These are phyloP conservation scores for Cicer arietinum DNA, from an alignment of 306 rosid species.

Conservation along the genomic window DNA sequence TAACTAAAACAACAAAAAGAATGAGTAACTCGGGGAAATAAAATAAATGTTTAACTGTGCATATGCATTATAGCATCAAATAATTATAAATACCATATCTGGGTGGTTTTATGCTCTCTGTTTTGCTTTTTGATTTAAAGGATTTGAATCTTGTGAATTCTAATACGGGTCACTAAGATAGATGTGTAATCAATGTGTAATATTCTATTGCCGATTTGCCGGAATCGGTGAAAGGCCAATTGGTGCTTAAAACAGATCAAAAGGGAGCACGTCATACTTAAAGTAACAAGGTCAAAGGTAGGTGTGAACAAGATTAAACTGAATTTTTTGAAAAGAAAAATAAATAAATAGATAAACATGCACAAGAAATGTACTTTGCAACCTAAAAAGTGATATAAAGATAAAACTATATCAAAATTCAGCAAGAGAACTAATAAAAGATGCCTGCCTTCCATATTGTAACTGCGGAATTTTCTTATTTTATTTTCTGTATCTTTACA, in stretches of 20 bases:
- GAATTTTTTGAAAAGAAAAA: slow-evolving; percentile 9
- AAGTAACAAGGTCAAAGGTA: slow-evolving; percentile 26
- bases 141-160: slow-evolving; percentile 8
- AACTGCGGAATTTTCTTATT: too few relatives aligned
- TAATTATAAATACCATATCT: slow-evolving; percentile 11
- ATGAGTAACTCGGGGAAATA: slow-evolving; percentile 17
- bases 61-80: slow-evolving; percentile 1
- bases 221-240: background rate
- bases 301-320: slow-evolving; percentile 4
- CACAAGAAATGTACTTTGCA: slow-evolving; percentile 18
- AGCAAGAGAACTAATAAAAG: slow-evolving; percentile 22
- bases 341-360: slow-evolving; percentile 22
- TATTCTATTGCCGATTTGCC: slow-evolving; percentile 11
- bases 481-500: too few relatives aligned
- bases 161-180: slow-evolving; percentile 2
- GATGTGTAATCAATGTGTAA: background rate
- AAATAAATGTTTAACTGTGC: slow-evolving; percentile 9
- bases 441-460: slow-evolving; percentile 28
- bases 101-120: background rate
- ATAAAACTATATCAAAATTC: slow-evolving; percentile 15
- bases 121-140: slow-evolving; percentile 18
- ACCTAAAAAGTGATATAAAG: background rate
- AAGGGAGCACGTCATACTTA: slow-evolving; percentile 6
- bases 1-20: slow-evolving; percentile 20
- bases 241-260: slow-evolving; percentile 27